phyloP scores from a whole-genome alignment of 225 moss, liverwort and hornwort genomes.

The Climacium dendroides region DNA sequence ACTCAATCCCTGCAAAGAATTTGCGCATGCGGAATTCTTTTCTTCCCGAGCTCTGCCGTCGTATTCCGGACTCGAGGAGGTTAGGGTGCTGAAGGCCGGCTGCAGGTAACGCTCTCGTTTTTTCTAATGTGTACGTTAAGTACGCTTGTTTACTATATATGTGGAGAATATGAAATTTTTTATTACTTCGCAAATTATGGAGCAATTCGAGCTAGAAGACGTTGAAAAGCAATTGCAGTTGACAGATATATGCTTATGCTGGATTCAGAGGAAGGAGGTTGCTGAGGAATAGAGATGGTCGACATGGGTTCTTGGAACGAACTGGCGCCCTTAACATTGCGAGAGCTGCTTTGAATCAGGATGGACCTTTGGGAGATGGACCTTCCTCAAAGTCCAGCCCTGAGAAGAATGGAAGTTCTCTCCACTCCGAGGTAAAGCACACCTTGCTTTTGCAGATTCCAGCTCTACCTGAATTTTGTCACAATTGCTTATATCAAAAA shows the following conservation, averaged over 20 bases:
- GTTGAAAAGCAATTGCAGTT: not conserved
- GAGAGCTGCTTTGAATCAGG: slow-evolving; percentile 32
- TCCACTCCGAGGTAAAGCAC: slow-evolving; percentile 32
- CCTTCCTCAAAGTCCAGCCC: slow-evolving; percentile 11
- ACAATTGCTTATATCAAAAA: not conserved
- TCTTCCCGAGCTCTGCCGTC: not conserved
- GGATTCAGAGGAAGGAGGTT: slow-evolving; percentile 6
- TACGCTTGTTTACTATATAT: not conserved
- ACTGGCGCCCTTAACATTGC: not conserved
- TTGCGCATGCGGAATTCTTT: not conserved
- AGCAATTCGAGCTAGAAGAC: not conserved
- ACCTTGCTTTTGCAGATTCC: not conserved
- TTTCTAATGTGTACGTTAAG: not conserved
- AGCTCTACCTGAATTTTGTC: not conserved
- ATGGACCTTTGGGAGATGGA: slow-evolving; percentile 25
- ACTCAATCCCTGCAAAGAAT: not conserved
- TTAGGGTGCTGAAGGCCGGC: not conserved
- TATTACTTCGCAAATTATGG: not conserved
- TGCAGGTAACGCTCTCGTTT: slow-evolving; percentile 7
- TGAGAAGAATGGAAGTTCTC: slow-evolving; percentile 39
- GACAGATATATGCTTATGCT: not conserved
- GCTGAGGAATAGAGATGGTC: not conserved
- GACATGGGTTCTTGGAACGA: not conserved
- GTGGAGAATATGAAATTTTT: not conserved
- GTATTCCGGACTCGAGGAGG: not conserved